These are phyloP conservation scores for Elsinoe batatas DNA, from an alignment of 2,329 filamentous ascomycete genomes.

Conservation along the genomic window DNA sequence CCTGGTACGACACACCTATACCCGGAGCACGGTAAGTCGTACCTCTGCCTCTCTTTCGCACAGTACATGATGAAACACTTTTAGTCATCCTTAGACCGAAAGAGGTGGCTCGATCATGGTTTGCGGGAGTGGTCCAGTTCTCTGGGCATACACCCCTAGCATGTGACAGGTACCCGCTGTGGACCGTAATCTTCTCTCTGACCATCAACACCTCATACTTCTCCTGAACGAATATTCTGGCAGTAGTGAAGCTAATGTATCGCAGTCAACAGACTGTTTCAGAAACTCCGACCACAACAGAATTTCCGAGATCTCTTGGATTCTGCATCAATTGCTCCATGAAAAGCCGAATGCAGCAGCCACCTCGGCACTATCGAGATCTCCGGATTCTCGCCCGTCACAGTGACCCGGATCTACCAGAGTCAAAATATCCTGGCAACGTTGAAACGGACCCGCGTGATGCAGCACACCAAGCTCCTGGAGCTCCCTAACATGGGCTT, in stretches of 20 bases:
- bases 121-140: background rate
- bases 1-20: too few species aligned
- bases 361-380: background rate
- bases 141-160: constrained; percentile 2
- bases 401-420: background rate
- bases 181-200: constrained; percentile 21
- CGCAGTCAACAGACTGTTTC: background rate
- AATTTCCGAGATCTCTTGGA: background rate
- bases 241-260: background rate
- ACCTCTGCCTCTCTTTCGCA: background rate
- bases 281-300: background rate
- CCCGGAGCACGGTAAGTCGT: constrained; percentile 1
- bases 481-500: background rate
- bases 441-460: constrained; percentile 1
- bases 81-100: constrained; percentile 32
- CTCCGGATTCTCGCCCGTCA: constrained; percentile 3
- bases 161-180: constrained; percentile 12
- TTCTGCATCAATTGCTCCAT: background rate
- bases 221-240: background rate
- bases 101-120: constrained; percentile 15
- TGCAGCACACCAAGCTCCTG: background rate
- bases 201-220: background rate
- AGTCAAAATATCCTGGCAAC: background rate
- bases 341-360: background rate
- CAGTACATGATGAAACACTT: constrained; percentile 26